Evolutionary conservation across 441 rosid genomes (phyloP).

Genomic region (Metrosideros polymorpha): DNA sequence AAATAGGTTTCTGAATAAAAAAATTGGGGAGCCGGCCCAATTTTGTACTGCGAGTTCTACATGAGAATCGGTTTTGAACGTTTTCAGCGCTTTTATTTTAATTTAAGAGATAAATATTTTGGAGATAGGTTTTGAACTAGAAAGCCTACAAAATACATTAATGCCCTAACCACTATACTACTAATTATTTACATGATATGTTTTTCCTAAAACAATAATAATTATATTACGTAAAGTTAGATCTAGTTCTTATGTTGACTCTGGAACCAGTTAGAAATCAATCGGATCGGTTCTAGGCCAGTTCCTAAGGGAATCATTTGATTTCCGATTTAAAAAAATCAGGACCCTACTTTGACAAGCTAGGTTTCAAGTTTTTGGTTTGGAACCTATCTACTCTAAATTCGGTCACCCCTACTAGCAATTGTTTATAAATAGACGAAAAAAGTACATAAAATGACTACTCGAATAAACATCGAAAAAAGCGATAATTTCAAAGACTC

Average conservation of each 20-base stretch:
- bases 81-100: not conserved
- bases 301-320: not conserved
- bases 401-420: not conserved
- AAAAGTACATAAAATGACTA: not conserved
- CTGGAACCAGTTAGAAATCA: not conserved
- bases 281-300: not conserved
- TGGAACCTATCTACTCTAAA: not conserved
- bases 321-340: not conserved
- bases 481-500: not conserved
- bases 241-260: not conserved
- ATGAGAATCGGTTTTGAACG: not conserved
- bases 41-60: not conserved
- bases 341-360: rapidly evolving
- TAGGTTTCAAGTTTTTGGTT: not conserved
- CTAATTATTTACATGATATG: not conserved
- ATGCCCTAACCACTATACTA: not conserved
- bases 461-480: not conserved
- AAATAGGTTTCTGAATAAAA: not conserved
- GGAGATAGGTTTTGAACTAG: not conserved
- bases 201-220: not conserved
- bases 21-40: not conserved
- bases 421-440: not conserved
- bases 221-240: not conserved
- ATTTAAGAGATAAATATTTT: not conserved
- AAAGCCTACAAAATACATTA: not conserved